Percentiles rank a stretch among this genome's conserved stretches.
Conservation (phyloP, 139 green algal species). For the Haematococcus lacustris region DNA sequence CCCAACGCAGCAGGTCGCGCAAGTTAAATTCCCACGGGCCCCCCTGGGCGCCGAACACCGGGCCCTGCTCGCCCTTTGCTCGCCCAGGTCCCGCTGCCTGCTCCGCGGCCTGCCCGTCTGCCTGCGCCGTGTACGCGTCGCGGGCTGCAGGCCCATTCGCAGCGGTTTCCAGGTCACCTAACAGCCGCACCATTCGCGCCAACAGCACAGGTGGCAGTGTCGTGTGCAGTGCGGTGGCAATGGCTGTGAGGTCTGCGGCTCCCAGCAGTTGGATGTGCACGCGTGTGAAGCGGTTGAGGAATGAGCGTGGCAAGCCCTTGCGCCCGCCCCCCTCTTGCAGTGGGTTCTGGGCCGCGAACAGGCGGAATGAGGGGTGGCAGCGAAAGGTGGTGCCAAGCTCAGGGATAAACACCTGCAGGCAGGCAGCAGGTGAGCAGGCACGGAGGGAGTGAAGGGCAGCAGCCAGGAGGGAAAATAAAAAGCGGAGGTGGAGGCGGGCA, state of each 20-base stretch:
- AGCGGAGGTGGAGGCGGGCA: no score
- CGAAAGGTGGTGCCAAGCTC: slow-evolving; percentile 77
- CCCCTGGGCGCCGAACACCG: slow-evolving; percentile 65
- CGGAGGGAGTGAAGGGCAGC: no score
- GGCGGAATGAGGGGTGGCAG: slow-evolving; percentile 69
- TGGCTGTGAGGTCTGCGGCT: slow-evolving; percentile 68
- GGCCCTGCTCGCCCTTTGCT: no score
- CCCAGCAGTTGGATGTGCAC: slow-evolving; percentile 74
- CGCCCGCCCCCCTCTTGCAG: slow-evolving; percentile 86
- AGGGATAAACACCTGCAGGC: slow-evolving; percentile 83
- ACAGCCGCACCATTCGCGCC: slow-evolving; percentile 71
- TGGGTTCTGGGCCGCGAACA: slow-evolving; percentile 91
- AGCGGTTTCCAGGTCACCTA: slow-evolving; percentile 56
- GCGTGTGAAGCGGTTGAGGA: slow-evolving; percentile 95
- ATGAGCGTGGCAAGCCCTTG: slow-evolving; percentile 92
- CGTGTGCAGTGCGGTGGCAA: slow-evolving; percentile 64
- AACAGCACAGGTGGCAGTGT: slow-evolving; percentile 47
- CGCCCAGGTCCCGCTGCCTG: neutral
- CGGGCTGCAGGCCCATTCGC: slow-evolving; percentile 14
- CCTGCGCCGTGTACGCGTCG: neutral
- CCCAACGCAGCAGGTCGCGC: slow-evolving; percentile 94
- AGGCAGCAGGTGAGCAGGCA: no score
- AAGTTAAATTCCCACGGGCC: slow-evolving; percentile 99
- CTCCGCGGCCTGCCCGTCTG: neutral
- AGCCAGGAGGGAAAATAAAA: no score